Conservation (phyloP, 441 rosid species). For the Bruguiera hainesii region DNA sequence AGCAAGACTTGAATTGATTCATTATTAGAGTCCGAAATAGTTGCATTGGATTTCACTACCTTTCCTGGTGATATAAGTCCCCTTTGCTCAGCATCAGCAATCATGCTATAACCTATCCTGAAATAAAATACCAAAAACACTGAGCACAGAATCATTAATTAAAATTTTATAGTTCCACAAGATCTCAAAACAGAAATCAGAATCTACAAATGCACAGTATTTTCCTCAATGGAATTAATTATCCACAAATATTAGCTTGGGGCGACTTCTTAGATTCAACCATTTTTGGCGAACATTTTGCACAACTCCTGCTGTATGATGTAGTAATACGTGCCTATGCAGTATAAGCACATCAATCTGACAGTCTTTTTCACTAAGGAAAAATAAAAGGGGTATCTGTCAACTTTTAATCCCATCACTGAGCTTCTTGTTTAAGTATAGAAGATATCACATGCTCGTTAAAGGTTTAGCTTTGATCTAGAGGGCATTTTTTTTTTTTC, state of each 20-base stretch:
- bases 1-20: not conserved
- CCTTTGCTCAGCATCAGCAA: conserved; percentile 81
- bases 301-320: not conserved
- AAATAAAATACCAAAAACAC: conserved; percentile 25
- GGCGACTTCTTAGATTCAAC: conserved; percentile 5
- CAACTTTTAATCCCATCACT: too few relatives aligned
- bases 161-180: not conserved
- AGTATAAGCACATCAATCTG: not conserved
- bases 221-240: not conserved
- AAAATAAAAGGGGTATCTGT: not conserved
- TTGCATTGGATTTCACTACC: conserved; percentile 37
- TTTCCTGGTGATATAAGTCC: conserved; percentile 92
- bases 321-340: not conserved
- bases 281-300: not conserved
- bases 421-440: too few relatives aligned
- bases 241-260: not conserved
- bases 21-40: conserved; percentile 3
- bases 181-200: not conserved
- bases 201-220: too few relatives aligned
- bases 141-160: not conserved
- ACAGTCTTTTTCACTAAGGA: not conserved
- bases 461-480: conserved; percentile 4
- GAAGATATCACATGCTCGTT: conserved; percentile 10
- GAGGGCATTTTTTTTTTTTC: not conserved
- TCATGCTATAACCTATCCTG: conserved; percentile 98